Percentiles rank a stretch among this genome's conserved stretches.
Conservation (phyloP, 352 stramenopile genomes). For the Phytophthora ohioensis region DNA sequence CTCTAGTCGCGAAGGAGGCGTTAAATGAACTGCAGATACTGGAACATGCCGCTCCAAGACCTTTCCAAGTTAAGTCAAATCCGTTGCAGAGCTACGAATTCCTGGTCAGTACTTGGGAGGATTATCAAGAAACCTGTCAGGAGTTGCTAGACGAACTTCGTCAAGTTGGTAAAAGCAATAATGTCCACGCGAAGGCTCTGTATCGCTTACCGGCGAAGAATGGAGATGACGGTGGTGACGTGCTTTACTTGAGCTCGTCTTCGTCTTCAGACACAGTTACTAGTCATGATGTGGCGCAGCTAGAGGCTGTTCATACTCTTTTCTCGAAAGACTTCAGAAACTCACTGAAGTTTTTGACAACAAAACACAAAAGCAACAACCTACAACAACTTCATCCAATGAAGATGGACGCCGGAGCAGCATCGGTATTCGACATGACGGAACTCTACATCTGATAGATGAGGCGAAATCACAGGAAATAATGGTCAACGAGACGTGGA, state of each 20-base stretch:
- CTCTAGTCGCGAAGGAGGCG: slow-evolving; percentile 57
- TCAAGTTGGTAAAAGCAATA: slow-evolving; percentile 68
- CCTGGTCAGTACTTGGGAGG: slow-evolving; percentile 62
- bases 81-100: slow-evolving; percentile 64
- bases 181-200: slow-evolving; percentile 63
- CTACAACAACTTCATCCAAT: not conserved
- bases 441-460: slow-evolving; percentile 43
- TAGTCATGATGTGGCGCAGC: slow-evolving; percentile 75
- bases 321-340: slow-evolving; percentile 60
- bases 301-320: slow-evolving; percentile 59
- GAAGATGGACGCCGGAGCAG: slow-evolving; percentile 29
- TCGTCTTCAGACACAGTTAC: slow-evolving; percentile 49
- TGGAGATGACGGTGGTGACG: slow-evolving; percentile 26
- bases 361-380: not conserved
- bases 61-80: slow-evolving; percentile 50
- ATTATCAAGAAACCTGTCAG: slow-evolving; percentile 58
- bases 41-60: slow-evolving; percentile 42
- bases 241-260: slow-evolving; percentile 69
- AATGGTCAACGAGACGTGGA: slow-evolving; percentile 77
- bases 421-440: slow-evolving; percentile 30
- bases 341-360: slow-evolving; percentile 48
- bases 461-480: slow-evolving; percentile 44
- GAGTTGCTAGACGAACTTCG: slow-evolving; percentile 66
- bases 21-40: slow-evolving; percentile 50
- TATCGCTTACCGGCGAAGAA: slow-evolving; percentile 21